These are phyloP conservation scores for Cicer cuneatum DNA, from an alignment of 306 rosid genomes.

Conservation along the genomic window DNA sequence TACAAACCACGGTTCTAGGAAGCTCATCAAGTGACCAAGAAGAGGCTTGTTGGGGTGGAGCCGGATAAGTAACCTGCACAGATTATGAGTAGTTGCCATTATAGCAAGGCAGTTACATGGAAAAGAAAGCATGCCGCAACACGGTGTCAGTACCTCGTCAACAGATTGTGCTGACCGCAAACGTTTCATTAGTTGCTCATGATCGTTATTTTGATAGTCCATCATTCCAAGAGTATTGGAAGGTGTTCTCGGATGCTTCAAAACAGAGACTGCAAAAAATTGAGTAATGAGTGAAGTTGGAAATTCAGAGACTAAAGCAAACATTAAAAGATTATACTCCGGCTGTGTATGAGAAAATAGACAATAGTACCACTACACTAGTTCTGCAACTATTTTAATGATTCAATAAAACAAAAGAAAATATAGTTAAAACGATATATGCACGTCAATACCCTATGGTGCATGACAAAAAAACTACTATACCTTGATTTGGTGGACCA, in stretches of 20 bases:
- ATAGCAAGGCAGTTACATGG: conserved; percentile 15
- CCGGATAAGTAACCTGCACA: conserved; percentile 56
- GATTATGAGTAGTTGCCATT: conserved; percentile 24
- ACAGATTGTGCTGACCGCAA: conserved; percentile 57
- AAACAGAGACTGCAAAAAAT: conserved; percentile 51
- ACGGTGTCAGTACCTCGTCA: conserved; percentile 58
- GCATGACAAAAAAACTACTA: conserved; percentile 36
- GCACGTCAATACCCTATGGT: neutral
- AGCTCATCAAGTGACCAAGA: conserved; percentile 61
- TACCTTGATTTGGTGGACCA: conserved; percentile 61
- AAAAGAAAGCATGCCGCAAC: conserved; percentile 35
- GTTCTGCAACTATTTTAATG: conserved; percentile 10
- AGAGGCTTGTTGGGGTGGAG: conserved; percentile 52
- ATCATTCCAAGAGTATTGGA: conserved; percentile 56
- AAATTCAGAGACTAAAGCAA: conserved; percentile 17
- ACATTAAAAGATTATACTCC: neutral
- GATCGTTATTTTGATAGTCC: conserved; percentile 55
- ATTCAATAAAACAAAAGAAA: neutral
- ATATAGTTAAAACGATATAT: conserved; percentile 8
- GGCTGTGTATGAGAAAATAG: neutral
- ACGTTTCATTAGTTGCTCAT: conserved; percentile 59
- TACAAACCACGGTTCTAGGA: conserved; percentile 57
- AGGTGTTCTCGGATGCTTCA: conserved; percentile 63
- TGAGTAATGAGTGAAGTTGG: conserved; percentile 29
- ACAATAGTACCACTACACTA: neutral